phyloP scores from a whole-genome alignment of 306 rosid genomes.

The Cercis canadensis region DNA sequence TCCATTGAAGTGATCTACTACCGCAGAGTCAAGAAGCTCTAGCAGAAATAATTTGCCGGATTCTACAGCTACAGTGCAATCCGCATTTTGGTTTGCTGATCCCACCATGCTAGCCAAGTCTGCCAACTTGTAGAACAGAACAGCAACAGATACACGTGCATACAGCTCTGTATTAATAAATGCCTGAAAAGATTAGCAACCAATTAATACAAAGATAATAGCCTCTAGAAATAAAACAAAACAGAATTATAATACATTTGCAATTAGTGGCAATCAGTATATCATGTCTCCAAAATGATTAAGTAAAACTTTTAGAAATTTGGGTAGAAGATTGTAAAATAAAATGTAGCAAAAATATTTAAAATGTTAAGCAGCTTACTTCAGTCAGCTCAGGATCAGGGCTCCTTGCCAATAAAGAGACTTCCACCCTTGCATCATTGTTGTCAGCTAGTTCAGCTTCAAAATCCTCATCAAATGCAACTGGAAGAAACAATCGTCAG shows the following conservation, averaged over 20 bases:
- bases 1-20: slow-evolving; percentile 41
- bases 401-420: slow-evolving; percentile 73
- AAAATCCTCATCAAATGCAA: slow-evolving; percentile 98
- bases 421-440: slow-evolving; percentile 72
- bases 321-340: slow-evolving; percentile 9
- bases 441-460: slow-evolving; percentile 92
- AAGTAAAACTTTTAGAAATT: slow-evolving; percentile 10
- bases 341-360: slow-evolving; percentile 25
- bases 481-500: slow-evolving; percentile 49
- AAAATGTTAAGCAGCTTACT: slow-evolving; percentile 51
- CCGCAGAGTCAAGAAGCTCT: slow-evolving; percentile 90
- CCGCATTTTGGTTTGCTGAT: slow-evolving; percentile 50
- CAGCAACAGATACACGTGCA: slow-evolving; percentile 96
- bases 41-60: slow-evolving; percentile 83
- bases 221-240: slow-evolving; percentile 24
- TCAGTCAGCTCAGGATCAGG: slow-evolving; percentile 87
- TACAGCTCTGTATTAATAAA: slow-evolving; percentile 95
- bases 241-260: slow-evolving; percentile 6
- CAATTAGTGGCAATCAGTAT: slow-evolving; percentile 32
- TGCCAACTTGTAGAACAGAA: slow-evolving; percentile 82
- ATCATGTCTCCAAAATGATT: slow-evolving; percentile 22
- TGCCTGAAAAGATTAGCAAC: slow-evolving; percentile 59
- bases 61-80: slow-evolving; percentile 60
- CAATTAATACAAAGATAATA: slow-evolving; percentile 32
- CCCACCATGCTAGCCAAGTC: slow-evolving; percentile 60